Percentiles rank a stretch among this genome's conserved stretches.
phyloP scores from a whole-genome alignment of 805 yeast genomes.

The Candida pini region DNA sequence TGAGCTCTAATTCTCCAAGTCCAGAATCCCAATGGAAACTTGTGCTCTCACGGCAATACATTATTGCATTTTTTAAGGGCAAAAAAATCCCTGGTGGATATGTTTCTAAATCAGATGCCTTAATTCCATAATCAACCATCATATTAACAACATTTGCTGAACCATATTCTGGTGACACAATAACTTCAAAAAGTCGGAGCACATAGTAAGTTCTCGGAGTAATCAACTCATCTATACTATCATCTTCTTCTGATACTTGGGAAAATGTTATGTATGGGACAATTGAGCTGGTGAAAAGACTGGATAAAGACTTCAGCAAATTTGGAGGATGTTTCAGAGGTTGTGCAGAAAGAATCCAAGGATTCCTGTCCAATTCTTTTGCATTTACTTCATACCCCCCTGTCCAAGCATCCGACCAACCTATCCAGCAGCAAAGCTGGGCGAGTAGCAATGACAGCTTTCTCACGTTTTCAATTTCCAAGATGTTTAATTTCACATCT shows the following conservation, averaged over 20 bases:
- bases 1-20: slow-evolving; percentile 41
- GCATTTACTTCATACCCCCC: slow-evolving; percentile 42
- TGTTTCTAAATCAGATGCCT: slow-evolving; percentile 49
- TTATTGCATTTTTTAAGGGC: slow-evolving; percentile 60
- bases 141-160: slow-evolving; percentile 52
- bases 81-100: slow-evolving; percentile 68
- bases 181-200: slow-evolving; percentile 54
- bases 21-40: slow-evolving; percentile 40
- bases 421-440: slow-evolving; percentile 60
- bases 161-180: slow-evolving; percentile 49
- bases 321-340: slow-evolving; percentile 56
- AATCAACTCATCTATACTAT: slow-evolving; percentile 49
- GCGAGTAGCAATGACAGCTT: slow-evolving; percentile 51
- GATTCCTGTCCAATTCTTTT: slow-evolving; percentile 31
- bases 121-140: slow-evolving; percentile 54
- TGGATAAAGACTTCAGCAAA: slow-evolving; percentile 48
- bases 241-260: slow-evolving; percentile 57
- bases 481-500: slow-evolving; percentile 57
- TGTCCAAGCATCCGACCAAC: slow-evolving; percentile 69
- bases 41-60: slow-evolving; percentile 46
- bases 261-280: slow-evolving; percentile 61
- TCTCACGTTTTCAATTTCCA: slow-evolving; percentile 31
- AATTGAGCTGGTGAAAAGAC: slow-evolving; percentile 41
- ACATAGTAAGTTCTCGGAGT: slow-evolving; percentile 64
- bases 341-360: slow-evolving; percentile 37